Conservation (phyloP, 805 yeast genomes). For the Candida ponderosae region DNA sequence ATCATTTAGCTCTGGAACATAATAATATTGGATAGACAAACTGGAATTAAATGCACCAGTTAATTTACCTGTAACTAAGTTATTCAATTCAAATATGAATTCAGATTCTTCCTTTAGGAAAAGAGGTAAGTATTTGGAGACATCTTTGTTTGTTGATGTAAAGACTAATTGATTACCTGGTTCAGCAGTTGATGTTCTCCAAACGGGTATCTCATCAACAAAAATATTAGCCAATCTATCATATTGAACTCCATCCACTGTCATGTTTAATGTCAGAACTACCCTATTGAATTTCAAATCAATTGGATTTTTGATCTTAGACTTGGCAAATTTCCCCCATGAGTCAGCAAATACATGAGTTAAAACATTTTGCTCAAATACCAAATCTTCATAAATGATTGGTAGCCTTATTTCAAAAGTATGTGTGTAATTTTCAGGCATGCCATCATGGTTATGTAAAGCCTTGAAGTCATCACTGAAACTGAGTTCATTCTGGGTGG, state of each 20-base stretch:
- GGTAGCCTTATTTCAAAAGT: constrained; percentile 18
- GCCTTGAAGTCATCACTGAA: too few relatives aligned
- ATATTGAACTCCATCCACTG: constrained; percentile 52
- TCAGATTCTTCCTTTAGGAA: constrained; percentile 34
- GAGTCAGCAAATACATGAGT: constrained; percentile 46
- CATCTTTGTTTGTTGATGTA: constrained; percentile 53
- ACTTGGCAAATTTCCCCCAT: constrained; percentile 50
- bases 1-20: constrained; percentile 16
- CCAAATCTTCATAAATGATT: constrained; percentile 15
- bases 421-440: neutral
- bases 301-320: constrained; percentile 33
- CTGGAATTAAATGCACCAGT: constrained; percentile 55
- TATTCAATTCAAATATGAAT: constrained; percentile 57
- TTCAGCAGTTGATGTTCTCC: constrained; percentile 85
- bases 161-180: constrained; percentile 48
- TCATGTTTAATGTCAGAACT: constrained; percentile 42
- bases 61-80: constrained; percentile 42
- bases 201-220: constrained; percentile 55
- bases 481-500: too few relatives aligned
- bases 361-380: constrained; percentile 32
- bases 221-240: constrained; percentile 61
- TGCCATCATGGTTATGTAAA: neutral
- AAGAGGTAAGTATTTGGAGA: constrained; percentile 44
- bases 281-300: constrained; percentile 41
- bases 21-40: constrained; percentile 44